A percentile compares a stretch with the other conserved stretches of the same genome.
Conservation (phyloP, 345 rosid species). For the Eucalyptus pumila region DNA sequence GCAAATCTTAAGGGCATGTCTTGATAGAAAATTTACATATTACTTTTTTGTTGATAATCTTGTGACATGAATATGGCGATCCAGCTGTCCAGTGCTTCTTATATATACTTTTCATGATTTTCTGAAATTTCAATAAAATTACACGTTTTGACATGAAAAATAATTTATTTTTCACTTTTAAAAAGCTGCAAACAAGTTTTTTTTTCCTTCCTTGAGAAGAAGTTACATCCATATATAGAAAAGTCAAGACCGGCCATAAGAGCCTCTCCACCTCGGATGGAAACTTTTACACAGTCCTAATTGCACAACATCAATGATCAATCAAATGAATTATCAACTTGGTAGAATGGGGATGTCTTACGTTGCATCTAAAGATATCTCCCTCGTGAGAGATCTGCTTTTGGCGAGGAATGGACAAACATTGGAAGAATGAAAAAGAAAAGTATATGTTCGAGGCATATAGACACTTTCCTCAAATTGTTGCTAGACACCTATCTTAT, state of each 20-base stretch:
- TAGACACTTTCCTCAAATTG: not conserved
- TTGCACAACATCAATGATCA: not conserved
- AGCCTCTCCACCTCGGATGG: not conserved
- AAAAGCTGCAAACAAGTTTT: not conserved
- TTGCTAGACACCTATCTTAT: not conserved
- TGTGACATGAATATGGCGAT: not conserved
- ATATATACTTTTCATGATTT: no score
- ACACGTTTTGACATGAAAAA: not conserved
- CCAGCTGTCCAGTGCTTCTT: not conserved
- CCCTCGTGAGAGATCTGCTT: not conserved
- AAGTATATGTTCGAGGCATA: not conserved
- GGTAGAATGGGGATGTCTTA: not conserved
- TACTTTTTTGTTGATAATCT: not conserved
- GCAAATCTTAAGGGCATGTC: not conserved
- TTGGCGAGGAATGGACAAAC: not conserved
- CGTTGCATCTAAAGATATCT: not conserved
- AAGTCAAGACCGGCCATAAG: not conserved
- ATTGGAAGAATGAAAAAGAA: not conserved
- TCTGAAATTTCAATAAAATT: not conserved
- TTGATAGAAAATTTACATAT: no score
- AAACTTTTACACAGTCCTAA: not conserved
- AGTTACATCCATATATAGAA: not conserved
- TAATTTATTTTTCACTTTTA: no score
- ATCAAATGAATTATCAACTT: not conserved
- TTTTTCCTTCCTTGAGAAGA: not conserved